These are phyloP conservation scores for Didymella lethalis DNA, from an alignment of 2,329 filamentous ascomycete species.

Conservation along the genomic window DNA sequence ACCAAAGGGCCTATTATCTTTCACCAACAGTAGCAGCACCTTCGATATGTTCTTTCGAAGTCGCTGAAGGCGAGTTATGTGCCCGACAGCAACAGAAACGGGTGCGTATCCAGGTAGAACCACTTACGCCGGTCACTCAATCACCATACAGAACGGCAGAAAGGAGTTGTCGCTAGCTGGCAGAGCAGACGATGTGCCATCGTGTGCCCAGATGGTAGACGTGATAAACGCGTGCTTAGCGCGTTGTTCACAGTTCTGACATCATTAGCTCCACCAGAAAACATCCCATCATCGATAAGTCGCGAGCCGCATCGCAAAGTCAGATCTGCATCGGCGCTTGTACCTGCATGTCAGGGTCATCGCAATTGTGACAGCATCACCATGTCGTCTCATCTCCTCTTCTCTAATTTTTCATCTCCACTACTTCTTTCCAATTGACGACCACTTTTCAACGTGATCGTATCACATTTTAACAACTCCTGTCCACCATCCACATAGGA, in stretches of 20 bases:
- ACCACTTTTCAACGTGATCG: background rate
- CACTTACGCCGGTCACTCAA: too few relatives aligned
- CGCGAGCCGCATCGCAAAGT: slow-evolving; percentile 16
- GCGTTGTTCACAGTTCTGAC: slow-evolving; percentile 15
- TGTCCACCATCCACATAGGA: background rate
- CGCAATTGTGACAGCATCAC: slow-evolving; percentile 9
- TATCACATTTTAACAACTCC: background rate
- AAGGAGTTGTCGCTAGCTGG: too few relatives aligned
- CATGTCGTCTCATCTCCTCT: slow-evolving; percentile 6
- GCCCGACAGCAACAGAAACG: too few relatives aligned
- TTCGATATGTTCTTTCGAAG: too few relatives aligned
- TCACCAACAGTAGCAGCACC: too few relatives aligned
- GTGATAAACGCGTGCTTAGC: slow-evolving; percentile 9
- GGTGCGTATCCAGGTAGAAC: too few relatives aligned
- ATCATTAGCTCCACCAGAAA: slow-evolving; percentile 24
- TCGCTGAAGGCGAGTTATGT: too few relatives aligned
- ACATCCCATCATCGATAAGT: slow-evolving; percentile 19
- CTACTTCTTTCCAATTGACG: background rate
- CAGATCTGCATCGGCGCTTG: slow-evolving; percentile 17
- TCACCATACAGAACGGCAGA: too few relatives aligned
- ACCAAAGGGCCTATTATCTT: too few relatives aligned
- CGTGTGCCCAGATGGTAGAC: too few relatives aligned
- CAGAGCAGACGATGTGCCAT: too few relatives aligned
- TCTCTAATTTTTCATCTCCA: background rate
- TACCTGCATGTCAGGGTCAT: slow-evolving; percentile 18